Evolutionary conservation across 768 basidiomycete species (phyloP), one percentile per base, ranked within the genome.

Genomic region (Mycena haematopus): DNA sequence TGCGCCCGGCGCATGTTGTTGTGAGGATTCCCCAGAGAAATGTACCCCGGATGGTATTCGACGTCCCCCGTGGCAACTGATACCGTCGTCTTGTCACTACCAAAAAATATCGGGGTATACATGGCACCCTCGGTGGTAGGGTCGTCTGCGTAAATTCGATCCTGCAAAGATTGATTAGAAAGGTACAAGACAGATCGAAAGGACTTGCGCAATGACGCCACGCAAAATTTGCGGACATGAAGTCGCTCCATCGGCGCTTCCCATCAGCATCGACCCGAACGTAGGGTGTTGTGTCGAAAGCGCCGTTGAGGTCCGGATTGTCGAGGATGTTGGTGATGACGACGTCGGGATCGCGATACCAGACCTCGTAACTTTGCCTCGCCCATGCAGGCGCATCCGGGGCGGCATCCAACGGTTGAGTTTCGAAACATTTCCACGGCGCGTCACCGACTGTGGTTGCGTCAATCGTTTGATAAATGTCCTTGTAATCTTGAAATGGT

Each of bases 161-260:
- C 40, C 40, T 45, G 44, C 29, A 31, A 31, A 31, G 29, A 31
- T 15, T 15, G n/a, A n/a, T 10, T 0, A 10, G 25, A 2, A 22
- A 38, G 13, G 5, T 1, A 31, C 9, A 5, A 31, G 9, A 31
- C 9, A 4, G 36, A 36, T 3, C 14, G n/a, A 40, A 17, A n/a
- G 21, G 17, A 5, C 15, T 6, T 38, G 75, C 76, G 13, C 73
- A 75, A 51, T 83, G 79, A 7, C 68, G 55, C 78, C 77, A 82
- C 4, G 76, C 76, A 68, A 72, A 81, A 33, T 78, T 69, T 3
- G 76, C 80, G 0, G 78, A 79, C 76, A 81, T 79, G 19, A 82
- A 65, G 67, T 81, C 69, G 3, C 36, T 42, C 55, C 66, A 79
- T 5, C 64, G 70, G 0, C 74, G 63, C 21, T 72, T 67, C 0